Evolutionary conservation across 75 land plant species (phyloP).

Genomic region (Selaginella moellendorffii): DNA sequence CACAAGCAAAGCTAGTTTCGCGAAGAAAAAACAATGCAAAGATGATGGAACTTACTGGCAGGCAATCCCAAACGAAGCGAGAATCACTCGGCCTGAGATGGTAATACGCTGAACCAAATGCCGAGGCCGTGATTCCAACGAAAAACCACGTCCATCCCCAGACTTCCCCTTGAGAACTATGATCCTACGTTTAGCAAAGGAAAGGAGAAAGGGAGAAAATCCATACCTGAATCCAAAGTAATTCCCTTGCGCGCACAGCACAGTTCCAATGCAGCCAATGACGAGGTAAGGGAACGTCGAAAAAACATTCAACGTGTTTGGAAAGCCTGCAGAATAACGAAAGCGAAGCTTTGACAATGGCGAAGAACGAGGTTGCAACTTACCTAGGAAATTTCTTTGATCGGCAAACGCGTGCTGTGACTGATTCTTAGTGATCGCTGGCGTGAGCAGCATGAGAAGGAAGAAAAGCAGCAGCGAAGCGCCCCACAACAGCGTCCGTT

Average conservation of each 20-base stretch:
- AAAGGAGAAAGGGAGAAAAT: neutral
- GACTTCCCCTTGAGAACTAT: neutral
- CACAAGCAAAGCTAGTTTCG: neutral
- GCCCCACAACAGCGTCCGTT: neutral
- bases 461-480: neutral
- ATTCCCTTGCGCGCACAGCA: conserved; percentile 3
- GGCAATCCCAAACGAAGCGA: neutral
- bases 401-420: conserved; percentile 2
- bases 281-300: conserved; percentile 5
- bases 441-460: neutral
- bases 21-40: too few species aligned
- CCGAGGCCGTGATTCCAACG: neutral
- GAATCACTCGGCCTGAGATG: neutral
- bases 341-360: neutral
- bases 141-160: neutral
- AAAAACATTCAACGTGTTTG: conserved; percentile 6
- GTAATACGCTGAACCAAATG: neutral
- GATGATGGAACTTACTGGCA: neutral
- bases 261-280: neutral
- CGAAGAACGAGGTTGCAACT: neutral
- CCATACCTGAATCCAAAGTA: conserved; percentile 8
- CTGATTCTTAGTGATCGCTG: neutral
- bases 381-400: conserved; percentile 5
- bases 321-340: neutral
- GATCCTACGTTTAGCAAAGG: neutral